Evolutionary conservation across 2,329 filamentous ascomycete genomes (phyloP), one percentile per base, ranked within the genome.

Genomic region (Rhynchosporium graminicola): DNA sequence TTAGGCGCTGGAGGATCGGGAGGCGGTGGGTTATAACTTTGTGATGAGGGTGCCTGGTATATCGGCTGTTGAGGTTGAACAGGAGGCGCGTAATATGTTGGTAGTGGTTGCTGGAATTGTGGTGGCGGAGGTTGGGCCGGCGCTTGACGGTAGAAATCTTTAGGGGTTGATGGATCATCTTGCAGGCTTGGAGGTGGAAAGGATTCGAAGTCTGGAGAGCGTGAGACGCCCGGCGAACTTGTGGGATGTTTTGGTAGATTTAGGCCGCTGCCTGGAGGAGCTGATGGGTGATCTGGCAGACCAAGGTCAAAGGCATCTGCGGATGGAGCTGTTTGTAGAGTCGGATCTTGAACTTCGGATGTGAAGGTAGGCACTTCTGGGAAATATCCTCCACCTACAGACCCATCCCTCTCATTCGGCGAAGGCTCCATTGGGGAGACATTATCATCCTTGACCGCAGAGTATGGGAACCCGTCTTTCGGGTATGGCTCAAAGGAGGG

Each of bases 321-420:
- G 0, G 69, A 60, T 31, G 73, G 67, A 52, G 71, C 67, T 54
- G 73, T 68, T 56, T 68, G 64, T 47, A 72, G 51, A 26, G 67
- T 69, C n/a, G 69, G 51, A 38, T 69, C 65, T 54, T 59, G 66
- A 12, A 60, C 40, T 52, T 72, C 70, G 8, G 71, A 65, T 47
- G 71, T 72, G 62, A 72, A 73, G 28, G 69, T 74, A 55, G 72
- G 72, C n/a, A 82, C 76, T 56, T 77, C 75, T 3, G 83, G 84
- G 63, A 86, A 87, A 73, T 86, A 87, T 51, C 83, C 84, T 13
- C 82, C 83, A 26, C 82, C 82, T 5, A 81, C 73, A 6, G 82
- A 84, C 10, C 76, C 76, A 52, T 79, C 77, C 54, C 80, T 76
- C 15, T 76, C 77, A 40, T 74, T 71, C 0, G 72, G 72, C 12